These are phyloP conservation scores for Lepidium didymum DNA, from an alignment of 345 rosid genomes.

Conservation along the genomic window DNA sequence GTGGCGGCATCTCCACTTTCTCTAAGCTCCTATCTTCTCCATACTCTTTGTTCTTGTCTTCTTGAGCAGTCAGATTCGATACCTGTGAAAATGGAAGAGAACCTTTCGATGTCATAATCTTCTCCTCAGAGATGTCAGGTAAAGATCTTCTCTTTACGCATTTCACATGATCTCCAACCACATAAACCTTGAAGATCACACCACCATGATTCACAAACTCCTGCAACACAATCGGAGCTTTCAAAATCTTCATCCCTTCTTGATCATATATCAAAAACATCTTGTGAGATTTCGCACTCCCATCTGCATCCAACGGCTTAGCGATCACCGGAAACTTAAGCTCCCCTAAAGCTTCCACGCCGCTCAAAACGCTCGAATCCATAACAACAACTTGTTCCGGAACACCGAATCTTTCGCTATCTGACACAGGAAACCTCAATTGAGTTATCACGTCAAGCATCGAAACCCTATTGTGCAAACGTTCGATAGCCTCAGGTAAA, in stretches of 20 bases:
- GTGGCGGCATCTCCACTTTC: constrained; percentile 46
- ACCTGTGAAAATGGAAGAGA: constrained; percentile 49
- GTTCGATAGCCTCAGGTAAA: constrained; percentile 35
- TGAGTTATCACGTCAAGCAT: constrained; percentile 54
- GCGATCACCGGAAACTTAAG: constrained; percentile 46
- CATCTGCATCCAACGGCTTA: constrained; percentile 50
- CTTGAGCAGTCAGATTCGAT: constrained; percentile 37
- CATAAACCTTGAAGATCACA: constrained; percentile 55
- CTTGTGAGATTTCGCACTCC: constrained; percentile 43
- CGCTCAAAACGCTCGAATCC: constrained; percentile 21
- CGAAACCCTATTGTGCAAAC: constrained; percentile 40
- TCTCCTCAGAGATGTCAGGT: constrained; percentile 46
- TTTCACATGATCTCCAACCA: constrained; percentile 38
- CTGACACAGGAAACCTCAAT: constrained; percentile 15
- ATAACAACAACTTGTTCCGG: constrained; percentile 42
- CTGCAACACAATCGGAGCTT: constrained; percentile 47
- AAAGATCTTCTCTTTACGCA: constrained; percentile 51
- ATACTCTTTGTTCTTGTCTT: constrained; percentile 13
- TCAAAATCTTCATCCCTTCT: constrained; percentile 37
- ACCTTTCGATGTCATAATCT: constrained; percentile 33
- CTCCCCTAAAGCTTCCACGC: constrained; percentile 25
- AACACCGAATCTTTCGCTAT: constrained; percentile 21
- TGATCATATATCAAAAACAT: constrained; percentile 46
- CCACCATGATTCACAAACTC: constrained; percentile 72
- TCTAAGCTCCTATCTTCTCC: constrained; percentile 30